Conservation (phyloP, 2,329 filamentous ascomycete species). For the Colletotrichum sp. region DNA sequence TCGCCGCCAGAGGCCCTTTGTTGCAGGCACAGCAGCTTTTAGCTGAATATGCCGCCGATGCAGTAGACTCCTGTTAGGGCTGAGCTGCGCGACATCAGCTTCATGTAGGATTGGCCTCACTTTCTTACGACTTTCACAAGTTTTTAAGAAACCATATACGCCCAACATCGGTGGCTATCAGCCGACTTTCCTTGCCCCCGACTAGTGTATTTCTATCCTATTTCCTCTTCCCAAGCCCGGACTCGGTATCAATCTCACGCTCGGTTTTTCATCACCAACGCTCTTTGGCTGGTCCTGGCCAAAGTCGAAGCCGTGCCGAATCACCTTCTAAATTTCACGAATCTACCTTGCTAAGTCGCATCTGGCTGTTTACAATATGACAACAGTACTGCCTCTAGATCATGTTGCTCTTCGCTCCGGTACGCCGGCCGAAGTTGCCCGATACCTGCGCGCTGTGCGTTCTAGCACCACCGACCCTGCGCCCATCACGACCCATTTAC, state of each 20-base stretch:
- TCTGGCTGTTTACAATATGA: background rate
- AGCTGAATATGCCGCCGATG: background rate
- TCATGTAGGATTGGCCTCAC: background rate
- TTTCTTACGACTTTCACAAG: background rate
- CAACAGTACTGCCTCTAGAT: background rate
- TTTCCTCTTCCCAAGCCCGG: background rate
- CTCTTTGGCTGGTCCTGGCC: background rate
- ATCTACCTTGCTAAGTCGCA: background rate
- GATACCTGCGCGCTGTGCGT: background rate
- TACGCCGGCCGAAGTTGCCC: background rate
- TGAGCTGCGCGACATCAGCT: background rate
- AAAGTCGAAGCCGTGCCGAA: background rate
- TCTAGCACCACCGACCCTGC: background rate
- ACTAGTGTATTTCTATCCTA: background rate
- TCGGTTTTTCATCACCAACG: background rate
- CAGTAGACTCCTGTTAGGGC: background rate
- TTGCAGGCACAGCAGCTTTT: background rate
- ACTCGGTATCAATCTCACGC: background rate
- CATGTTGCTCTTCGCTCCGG: background rate
- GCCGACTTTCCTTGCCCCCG: background rate
- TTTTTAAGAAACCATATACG: background rate
- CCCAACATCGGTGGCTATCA: background rate
- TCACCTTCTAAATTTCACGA: background rate
- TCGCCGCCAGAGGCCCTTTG: background rate
- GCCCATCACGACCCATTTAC: background rate